phyloP scores from a whole-genome alignment of 169 alveolate genomes.

The Eimeria sp. region DNA sequence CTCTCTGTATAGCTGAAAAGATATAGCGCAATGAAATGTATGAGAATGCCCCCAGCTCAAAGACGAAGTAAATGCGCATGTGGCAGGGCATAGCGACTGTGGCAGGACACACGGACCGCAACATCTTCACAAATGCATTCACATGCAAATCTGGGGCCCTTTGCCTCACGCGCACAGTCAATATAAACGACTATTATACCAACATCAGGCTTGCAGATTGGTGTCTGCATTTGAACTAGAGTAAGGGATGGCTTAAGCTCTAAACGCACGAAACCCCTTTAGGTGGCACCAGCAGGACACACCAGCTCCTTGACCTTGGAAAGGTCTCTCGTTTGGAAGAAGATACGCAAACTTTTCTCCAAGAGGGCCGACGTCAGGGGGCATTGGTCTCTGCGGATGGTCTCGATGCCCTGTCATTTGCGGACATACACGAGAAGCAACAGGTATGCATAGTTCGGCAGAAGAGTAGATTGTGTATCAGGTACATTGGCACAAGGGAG shows the following conservation, averaged over 20 bases:
- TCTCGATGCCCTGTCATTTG: conserved; percentile 83
- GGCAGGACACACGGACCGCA: not conserved
- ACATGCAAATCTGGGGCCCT: too few species aligned
- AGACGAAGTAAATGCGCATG: not conserved
- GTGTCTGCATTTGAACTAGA: not conserved
- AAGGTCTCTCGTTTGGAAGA: conserved; percentile 80
- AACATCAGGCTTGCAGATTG: not conserved
- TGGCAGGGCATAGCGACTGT: not conserved
- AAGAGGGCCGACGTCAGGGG: conserved; percentile 78
- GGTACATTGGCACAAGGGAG: not conserved
- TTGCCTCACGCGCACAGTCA: too few species aligned
- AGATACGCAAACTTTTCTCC: conserved; percentile 72
- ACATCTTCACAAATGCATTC: not conserved
- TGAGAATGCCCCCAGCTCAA: not conserved
- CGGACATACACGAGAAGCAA: not conserved
- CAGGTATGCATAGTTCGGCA: not conserved
- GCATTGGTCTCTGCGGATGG: conserved; percentile 84
- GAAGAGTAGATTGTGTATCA: not conserved
- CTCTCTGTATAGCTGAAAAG: conserved; percentile 71
- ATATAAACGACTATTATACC: too few species aligned
- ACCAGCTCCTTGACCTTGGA: conserved; percentile 72
- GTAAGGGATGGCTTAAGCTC: not conserved
- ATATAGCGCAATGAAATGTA: not conserved
- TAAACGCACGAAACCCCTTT: not conserved
- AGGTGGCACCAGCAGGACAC: not conserved